Evolutionary conservation across 2,329 filamentous ascomycete species (phyloP).

Genomic region (Lachnellula willkommii): DNA sequence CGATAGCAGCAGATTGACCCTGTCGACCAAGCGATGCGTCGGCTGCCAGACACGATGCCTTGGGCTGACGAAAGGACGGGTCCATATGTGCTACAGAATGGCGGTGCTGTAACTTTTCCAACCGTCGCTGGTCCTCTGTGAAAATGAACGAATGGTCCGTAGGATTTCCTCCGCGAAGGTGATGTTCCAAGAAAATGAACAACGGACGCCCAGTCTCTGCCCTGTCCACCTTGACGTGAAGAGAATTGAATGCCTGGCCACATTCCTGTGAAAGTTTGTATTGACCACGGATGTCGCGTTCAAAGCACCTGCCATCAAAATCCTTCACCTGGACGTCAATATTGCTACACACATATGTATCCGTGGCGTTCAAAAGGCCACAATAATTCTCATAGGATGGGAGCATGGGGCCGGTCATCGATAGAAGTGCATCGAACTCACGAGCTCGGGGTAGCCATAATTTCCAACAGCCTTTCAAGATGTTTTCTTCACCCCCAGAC

Average conservation of each 20-base stretch:
- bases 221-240: conserved; percentile 38
- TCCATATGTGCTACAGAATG: conserved; percentile 42
- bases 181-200: conserved; percentile 55
- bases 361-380: conserved; percentile 11
- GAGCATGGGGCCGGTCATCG: conserved; percentile 29
- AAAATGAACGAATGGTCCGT: conserved; percentile 53
- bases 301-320: conserved; percentile 27
- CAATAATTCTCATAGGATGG: conserved; percentile 16
- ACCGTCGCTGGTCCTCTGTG: conserved; percentile 41
- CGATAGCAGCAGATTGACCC: no score
- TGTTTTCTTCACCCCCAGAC: conserved; percentile 10
- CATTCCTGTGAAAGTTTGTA: conserved; percentile 51
- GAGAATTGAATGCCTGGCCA: conserved; percentile 48
- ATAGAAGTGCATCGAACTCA: conserved; percentile 33
- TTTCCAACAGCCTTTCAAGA: conserved; percentile 40
- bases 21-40: no score
- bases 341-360: conserved; percentile 34
- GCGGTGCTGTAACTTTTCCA: conserved; percentile 43
- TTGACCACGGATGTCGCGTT: conserved; percentile 40
- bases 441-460: conserved; percentile 37
- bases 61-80: conserved; percentile 39
- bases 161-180: conserved; percentile 38
- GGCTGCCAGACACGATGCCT: neutral
- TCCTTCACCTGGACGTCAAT: conserved; percentile 37
- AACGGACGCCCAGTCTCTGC: conserved; percentile 27